Percentiles rank a stretch among this genome's conserved stretches.
Evolutionary conservation across 345 rosid genomes (phyloP).

Genomic region (Excoecaria agallocha): DNA sequence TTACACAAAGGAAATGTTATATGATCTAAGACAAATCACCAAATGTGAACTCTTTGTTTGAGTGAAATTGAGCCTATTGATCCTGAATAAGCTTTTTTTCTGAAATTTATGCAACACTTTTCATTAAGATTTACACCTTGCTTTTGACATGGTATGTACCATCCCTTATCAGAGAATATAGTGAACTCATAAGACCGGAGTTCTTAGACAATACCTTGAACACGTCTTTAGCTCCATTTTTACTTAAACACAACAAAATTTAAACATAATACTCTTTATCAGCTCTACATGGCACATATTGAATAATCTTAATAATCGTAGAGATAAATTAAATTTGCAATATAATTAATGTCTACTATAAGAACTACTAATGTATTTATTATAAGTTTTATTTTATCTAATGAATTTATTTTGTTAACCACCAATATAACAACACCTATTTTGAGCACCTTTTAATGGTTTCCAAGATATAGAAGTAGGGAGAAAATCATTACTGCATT

Average conservation of each 20-base stretch:
- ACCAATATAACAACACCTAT: conserved; percentile 55
- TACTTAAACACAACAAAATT: conserved; percentile 48
- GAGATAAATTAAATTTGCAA: conserved; percentile 45
- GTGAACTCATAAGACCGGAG: conserved; percentile 36
- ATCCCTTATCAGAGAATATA: conserved; percentile 41
- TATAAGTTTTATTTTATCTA: conserved; percentile 45
- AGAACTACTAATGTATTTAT: conserved; percentile 63
- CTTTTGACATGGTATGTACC: conserved; percentile 43
- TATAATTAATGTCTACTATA: conserved; percentile 45
- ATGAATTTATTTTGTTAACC: conserved; percentile 34
- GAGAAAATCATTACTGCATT: conserved; percentile 58
- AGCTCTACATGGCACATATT: conserved; percentile 30
- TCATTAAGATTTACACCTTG: conserved; percentile 44
- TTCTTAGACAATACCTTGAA: conserved; percentile 36
- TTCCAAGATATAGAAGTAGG: conserved; percentile 45
- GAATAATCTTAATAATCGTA: conserved; percentile 33
- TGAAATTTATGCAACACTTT: conserved; percentile 41
- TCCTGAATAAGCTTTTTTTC: conserved; percentile 33
- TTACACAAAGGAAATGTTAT: too few species aligned
- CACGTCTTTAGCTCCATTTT: conserved; percentile 48
- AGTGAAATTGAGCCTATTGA: conserved; percentile 16
- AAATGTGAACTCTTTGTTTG: conserved; percentile 24
- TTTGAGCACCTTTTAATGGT: conserved; percentile 47
- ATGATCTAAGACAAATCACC: conserved; percentile 19
- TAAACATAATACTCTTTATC: conserved; percentile 61